phyloP scores from a whole-genome alignment of 2,329 filamentous ascomycete genomes.

The Paraconiothyrium sp. region DNA sequence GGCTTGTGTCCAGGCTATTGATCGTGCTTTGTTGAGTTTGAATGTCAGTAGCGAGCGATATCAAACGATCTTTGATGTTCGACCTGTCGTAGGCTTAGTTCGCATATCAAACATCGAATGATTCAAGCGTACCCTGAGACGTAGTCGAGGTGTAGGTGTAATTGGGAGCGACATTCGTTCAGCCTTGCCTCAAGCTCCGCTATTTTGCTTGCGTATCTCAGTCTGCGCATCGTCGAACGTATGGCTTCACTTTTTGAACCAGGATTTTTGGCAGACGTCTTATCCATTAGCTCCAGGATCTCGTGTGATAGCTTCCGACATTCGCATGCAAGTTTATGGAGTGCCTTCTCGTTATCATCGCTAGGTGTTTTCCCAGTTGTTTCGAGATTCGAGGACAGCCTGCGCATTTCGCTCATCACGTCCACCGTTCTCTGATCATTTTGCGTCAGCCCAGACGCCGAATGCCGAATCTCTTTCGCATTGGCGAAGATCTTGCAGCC shows the following conservation, averaged over 20 bases:
- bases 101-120: not conserved
- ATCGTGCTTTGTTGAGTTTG: not conserved
- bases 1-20: not conserved
- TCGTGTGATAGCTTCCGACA: slow-evolving; percentile 3
- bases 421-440: slow-evolving; percentile 1
- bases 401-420: not conserved
- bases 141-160: not conserved
- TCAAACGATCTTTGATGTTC: not conserved
- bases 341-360: slow-evolving; percentile 11
- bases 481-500: slow-evolving; percentile 11
- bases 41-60: not conserved
- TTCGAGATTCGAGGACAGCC: slow-evolving; percentile 2
- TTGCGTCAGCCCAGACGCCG: slow-evolving; percentile 7
- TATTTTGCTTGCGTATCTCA: slow-evolving; percentile 4
- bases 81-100: not conserved
- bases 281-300: slow-evolving; percentile 3
- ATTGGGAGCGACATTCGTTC: not conserved
- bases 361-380: not conserved
- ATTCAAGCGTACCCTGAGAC: slow-evolving; percentile 8
- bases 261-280: not conserved
- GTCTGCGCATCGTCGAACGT: not conserved
- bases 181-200: not conserved
- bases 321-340: not conserved
- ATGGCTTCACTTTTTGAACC: not conserved
- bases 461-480: slow-evolving; percentile 16